Percentiles rank a stretch among this genome's conserved stretches.
These are phyloP conservation scores for Phytopythium boreale DNA, from an alignment of 352 stramenopile species.

Conservation along the genomic window DNA sequence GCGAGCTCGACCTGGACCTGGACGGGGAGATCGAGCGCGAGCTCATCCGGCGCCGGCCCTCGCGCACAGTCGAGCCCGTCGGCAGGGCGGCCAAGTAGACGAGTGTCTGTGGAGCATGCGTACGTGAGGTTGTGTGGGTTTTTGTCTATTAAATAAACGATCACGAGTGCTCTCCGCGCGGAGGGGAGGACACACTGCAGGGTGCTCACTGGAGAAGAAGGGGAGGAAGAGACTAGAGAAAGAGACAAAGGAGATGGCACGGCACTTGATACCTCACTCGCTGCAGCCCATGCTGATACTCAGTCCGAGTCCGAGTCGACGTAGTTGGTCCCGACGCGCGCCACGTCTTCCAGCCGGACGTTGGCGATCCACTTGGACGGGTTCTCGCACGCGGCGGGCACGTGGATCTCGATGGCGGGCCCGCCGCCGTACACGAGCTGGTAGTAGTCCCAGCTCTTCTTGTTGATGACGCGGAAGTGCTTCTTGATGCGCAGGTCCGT, in stretches of 20 bases:
- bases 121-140: slow-evolving; percentile 1
- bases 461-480: slow-evolving; percentile 81
- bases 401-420: slow-evolving; percentile 64
- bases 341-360: slow-evolving; percentile 49
- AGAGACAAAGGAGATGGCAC: background rate
- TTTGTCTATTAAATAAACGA: slow-evolving; percentile 16
- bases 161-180: background rate
- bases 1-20: slow-evolving; percentile 42
- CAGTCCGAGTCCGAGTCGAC: slow-evolving; percentile 43
- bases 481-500: slow-evolving; percentile 55
- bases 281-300: background rate
- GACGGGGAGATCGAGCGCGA: slow-evolving; percentile 76
- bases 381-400: slow-evolving; percentile 50
- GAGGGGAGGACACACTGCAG: background rate
- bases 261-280: background rate
- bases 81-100: background rate
- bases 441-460: slow-evolving; percentile 76
- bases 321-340: slow-evolving; percentile 65
- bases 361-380: slow-evolving; percentile 46
- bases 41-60: slow-evolving; percentile 51
- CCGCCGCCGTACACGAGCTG: slow-evolving; percentile 65
- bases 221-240: background rate
- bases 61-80: slow-evolving; percentile 30
- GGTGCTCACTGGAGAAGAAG: background rate
- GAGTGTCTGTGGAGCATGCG: background rate